Conservation (phyloP, 768 basidiomycete genomes). For the Leucosporidium creatinivorum region DNA sequence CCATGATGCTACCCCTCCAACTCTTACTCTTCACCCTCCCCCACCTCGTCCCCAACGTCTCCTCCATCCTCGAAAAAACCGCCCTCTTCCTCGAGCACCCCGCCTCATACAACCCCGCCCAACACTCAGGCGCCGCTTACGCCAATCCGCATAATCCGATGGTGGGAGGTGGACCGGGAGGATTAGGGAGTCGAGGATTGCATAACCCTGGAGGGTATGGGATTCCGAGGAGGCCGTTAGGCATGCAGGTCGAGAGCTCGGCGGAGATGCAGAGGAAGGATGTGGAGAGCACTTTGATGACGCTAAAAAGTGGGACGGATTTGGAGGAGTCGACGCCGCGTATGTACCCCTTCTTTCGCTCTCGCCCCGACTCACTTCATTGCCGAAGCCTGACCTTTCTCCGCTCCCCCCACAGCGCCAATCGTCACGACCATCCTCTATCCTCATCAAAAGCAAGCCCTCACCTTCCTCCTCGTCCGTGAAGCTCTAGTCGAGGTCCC, state of each 20-base stretch:
- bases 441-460: slow-evolving; percentile 95
- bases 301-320: slow-evolving; percentile 76
- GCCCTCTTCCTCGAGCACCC: slow-evolving; percentile 76
- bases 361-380: slow-evolving; percentile 28
- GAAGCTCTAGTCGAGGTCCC: slow-evolving; percentile 45
- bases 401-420: slow-evolving; percentile 41
- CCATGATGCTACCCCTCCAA: slow-evolving; percentile 72
- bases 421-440: slow-evolving; percentile 75
- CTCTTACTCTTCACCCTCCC: slow-evolving; percentile 90
- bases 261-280: slow-evolving; percentile 46
- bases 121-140: slow-evolving; percentile 56
- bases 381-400: slow-evolving; percentile 47
- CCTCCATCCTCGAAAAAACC: slow-evolving; percentile 61
- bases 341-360: slow-evolving; percentile 46
- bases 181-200: neutral
- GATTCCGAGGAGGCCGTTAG: neutral
- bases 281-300: slow-evolving; percentile 89
- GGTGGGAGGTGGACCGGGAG: too few relatives aligned
- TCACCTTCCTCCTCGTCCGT: slow-evolving; percentile 88
- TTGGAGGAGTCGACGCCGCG: slow-evolving; percentile 76
- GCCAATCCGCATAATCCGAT: slow-evolving; percentile 68
- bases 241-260: neutral
- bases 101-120: slow-evolving; percentile 54
- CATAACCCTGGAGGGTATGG: neutral
- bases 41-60: slow-evolving; percentile 77